Evolutionary conservation across 83 land plant species (phyloP).

Genomic region (Picea abies): DNA sequence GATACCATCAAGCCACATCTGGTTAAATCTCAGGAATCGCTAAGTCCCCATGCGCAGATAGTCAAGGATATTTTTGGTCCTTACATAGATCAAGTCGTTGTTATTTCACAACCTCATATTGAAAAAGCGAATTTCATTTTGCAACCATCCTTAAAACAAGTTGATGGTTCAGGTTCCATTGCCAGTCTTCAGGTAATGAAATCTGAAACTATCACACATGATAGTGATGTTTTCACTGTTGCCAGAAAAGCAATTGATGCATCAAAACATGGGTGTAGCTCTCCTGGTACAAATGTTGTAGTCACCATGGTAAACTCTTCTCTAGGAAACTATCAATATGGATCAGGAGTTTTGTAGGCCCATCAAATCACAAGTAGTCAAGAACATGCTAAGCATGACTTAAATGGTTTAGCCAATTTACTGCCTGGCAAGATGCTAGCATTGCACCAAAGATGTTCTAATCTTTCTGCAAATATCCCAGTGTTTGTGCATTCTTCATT

Average conservation of each 20-base stretch:
- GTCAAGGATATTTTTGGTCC: too few relatives aligned
- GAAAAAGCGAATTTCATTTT: too few relatives aligned
- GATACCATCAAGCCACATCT: too few relatives aligned
- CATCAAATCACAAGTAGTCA: not conserved
- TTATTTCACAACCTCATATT: too few relatives aligned
- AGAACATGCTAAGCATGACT: not conserved
- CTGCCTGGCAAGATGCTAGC: constrained; percentile 1
- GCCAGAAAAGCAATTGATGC: constrained; percentile 1
- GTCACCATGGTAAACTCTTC: constrained; percentile 7
- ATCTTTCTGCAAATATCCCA: too few relatives aligned
- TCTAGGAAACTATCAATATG: not conserved
- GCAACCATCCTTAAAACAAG: too few relatives aligned
- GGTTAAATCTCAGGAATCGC: too few relatives aligned
- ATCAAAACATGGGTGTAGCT: constrained; percentile 1
- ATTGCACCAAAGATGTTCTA: constrained; percentile 1
- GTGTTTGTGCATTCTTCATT: too few relatives aligned
- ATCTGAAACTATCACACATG: constrained; percentile 8
- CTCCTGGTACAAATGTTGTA: not conserved
- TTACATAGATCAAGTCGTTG: too few relatives aligned
- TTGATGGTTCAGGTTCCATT: constrained; percentile 3
- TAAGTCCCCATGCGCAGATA: too few relatives aligned
- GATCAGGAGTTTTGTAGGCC: not conserved
- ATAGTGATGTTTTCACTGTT: not conserved
- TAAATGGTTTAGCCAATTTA: too few relatives aligned
- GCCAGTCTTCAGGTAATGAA: constrained; percentile 8